Evolutionary conservation across 2,329 filamentous ascomycete genomes (phyloP).

Genomic region (Botrytis aclada): DNA sequence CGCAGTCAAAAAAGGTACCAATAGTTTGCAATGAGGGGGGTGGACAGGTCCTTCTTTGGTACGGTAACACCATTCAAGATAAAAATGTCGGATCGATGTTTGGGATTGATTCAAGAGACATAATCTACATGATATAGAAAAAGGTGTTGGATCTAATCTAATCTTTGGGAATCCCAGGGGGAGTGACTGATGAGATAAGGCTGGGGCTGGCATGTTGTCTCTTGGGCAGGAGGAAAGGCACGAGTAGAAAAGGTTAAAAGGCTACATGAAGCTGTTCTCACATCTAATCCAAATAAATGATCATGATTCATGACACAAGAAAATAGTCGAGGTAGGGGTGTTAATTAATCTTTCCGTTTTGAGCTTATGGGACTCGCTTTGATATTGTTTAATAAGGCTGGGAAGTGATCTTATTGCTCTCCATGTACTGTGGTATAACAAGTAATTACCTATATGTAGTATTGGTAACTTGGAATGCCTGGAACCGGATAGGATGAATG

Average conservation of each 20-base stretch:
- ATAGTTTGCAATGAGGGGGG: neutral
- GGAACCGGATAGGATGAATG: neutral
- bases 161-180: neutral
- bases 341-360: neutral
- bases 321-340: neutral
- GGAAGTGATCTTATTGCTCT: neutral
- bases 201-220: neutral
- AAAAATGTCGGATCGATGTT: neutral
- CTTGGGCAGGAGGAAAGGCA: neutral
- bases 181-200: neutral
- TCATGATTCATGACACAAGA: neutral
- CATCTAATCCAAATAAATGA: neutral
- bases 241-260: neutral
- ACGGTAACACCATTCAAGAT: neutral
- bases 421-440: neutral
- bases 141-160: neutral
- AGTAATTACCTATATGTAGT: neutral
- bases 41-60: neutral
- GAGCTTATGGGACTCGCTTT: neutral
- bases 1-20: conserved; percentile 3
- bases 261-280: neutral
- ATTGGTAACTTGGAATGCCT: neutral
- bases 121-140: neutral
- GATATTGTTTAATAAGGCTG: too few relatives aligned
- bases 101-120: neutral